Percentiles rank a stretch among this genome's conserved stretches.
phyloP scores from a whole-genome alignment of 2,329 filamentous ascomycete genomes.

The Aspergillus tamarii region DNA sequence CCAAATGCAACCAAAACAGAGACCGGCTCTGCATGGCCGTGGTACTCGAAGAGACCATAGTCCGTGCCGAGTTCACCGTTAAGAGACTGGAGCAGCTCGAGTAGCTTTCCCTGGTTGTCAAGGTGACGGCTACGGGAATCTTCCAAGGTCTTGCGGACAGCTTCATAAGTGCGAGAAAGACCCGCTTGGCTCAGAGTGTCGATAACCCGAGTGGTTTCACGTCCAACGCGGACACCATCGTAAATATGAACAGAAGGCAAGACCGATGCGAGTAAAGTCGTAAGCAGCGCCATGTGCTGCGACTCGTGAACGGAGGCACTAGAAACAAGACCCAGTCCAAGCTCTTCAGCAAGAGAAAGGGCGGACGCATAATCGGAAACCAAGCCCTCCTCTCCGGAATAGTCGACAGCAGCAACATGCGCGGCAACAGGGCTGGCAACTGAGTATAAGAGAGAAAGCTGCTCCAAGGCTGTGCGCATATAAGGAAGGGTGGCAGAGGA shows the following conservation, averaged over 20 bases:
- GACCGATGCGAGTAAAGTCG: constrained; percentile 76
- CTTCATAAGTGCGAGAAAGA: constrained; percentile 69
- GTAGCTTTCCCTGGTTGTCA: constrained; percentile 71
- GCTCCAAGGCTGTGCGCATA: constrained; percentile 82
- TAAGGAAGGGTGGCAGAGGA: constrained; percentile 80
- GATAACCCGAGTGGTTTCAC: constrained; percentile 80
- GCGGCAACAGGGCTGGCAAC: constrained; percentile 91
- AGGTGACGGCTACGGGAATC: constrained; percentile 69
- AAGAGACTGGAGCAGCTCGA: constrained; percentile 71
- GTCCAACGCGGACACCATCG: constrained; percentile 79
- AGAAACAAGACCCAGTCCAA: constrained; percentile 82
- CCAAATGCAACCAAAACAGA: constrained; percentile 90
- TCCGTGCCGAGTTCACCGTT: constrained; percentile 93
- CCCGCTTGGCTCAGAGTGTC: constrained; percentile 76
- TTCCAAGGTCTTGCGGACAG: constrained; percentile 64
- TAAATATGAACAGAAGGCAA: constrained; percentile 86
- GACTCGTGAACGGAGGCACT: constrained; percentile 87
- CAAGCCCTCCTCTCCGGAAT: constrained; percentile 69
- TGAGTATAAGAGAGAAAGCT: constrained; percentile 87
- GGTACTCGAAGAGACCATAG: constrained; percentile 92
- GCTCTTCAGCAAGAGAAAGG: constrained; percentile 80
- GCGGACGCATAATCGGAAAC: constrained; percentile 85
- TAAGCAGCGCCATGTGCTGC: constrained; percentile 93
- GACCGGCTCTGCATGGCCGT: constrained; percentile 77
- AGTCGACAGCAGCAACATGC: constrained; percentile 90